A percentile compares a stretch with the other conserved stretches of the same genome.
These are phyloP conservation scores for Aspergillus ochraceoroseus DNA, from an alignment of 2,329 filamentous ascomycete species.

Conservation along the genomic window DNA sequence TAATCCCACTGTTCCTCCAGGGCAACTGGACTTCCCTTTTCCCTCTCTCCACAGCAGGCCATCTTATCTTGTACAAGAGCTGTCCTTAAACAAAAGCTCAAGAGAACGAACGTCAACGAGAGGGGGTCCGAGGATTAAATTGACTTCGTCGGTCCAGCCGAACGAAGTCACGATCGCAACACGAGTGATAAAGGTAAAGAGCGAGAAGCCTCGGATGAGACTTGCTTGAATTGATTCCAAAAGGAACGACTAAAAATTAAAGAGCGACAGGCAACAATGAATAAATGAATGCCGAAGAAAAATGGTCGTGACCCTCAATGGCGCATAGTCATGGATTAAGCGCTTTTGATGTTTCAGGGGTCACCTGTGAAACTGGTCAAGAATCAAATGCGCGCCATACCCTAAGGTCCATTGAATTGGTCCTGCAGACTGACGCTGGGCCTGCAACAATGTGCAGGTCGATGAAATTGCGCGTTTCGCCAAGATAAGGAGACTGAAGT, in stretches of 20 bases:
- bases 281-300: conserved; percentile 7
- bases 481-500: conserved; percentile 17
- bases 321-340: conserved; percentile 18
- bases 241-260: conserved; percentile 12
- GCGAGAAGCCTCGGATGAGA: not conserved
- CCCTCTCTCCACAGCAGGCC: conserved; percentile 59
- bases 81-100: conserved; percentile 29
- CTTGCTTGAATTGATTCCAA: conserved; percentile 6
- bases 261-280: conserved; percentile 13
- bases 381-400: conserved; percentile 12
- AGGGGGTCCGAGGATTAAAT: conserved; percentile 8
- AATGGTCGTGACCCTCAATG: conserved; percentile 16
- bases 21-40: conserved; percentile 58
- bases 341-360: conserved; percentile 7
- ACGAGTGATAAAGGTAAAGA: conserved; percentile 9
- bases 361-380: conserved; percentile 12
- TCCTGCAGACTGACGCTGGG: conserved; percentile 7
- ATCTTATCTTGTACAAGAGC: conserved; percentile 48
- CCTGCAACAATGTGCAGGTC: conserved; percentile 6
- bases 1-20: conserved; percentile 94
- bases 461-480: conserved; percentile 11
- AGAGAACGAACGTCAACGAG: conserved; percentile 8
- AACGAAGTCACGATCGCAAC: conserved; percentile 26
- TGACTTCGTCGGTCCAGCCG: conserved; percentile 38
- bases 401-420: conserved; percentile 11